Percentiles rank a stretch among this genome's conserved stretches.
These are phyloP conservation scores for Scopulariopsis brevicaulis DNA, from an alignment of 2,329 filamentous ascomycete genomes.

Conservation along the genomic window DNA sequence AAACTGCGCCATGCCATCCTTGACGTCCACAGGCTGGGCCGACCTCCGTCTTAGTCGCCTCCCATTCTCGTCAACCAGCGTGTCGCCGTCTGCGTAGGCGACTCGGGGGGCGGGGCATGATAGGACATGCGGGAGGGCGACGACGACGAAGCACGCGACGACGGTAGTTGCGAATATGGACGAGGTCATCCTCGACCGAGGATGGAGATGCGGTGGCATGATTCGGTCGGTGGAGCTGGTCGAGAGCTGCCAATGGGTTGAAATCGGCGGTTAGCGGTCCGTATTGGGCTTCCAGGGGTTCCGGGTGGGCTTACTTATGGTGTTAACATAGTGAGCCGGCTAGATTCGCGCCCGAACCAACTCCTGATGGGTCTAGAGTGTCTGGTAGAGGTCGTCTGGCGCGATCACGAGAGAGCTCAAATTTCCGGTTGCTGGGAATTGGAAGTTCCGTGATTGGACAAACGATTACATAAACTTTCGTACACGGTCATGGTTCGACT, in stretches of 20 bases:
- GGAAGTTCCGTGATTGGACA: not conserved
- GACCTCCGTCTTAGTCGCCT: conserved; percentile 31
- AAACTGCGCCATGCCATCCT: conserved; percentile 38
- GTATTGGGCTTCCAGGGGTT: not conserved
- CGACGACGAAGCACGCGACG: conserved; percentile 80
- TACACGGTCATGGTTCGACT: not conserved
- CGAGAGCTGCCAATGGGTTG: not conserved
- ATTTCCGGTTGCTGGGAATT: not conserved
- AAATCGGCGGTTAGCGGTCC: not conserved
- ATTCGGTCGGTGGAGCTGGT: conserved; percentile 5
- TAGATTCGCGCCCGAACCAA: not conserved
- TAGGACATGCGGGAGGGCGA: conserved; percentile 78
- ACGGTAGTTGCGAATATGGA: conserved; percentile 93
- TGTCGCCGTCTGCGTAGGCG: conserved; percentile 60
- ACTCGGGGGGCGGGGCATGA: conserved; percentile 78
- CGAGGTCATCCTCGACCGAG: conserved; percentile 83
- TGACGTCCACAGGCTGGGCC: conserved; percentile 23
- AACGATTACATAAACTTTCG: not conserved
- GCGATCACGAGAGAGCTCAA: not conserved
- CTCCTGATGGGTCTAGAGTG: not conserved
- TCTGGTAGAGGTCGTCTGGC: not conserved
- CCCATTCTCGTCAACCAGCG: conserved; percentile 31
- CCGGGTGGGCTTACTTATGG: not conserved
- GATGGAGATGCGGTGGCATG: conserved; percentile 87
- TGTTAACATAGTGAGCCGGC: not conserved